These are phyloP conservation scores for Cupressus sempervirens DNA, from an alignment of 75 land plant species.

Conservation along the genomic window DNA sequence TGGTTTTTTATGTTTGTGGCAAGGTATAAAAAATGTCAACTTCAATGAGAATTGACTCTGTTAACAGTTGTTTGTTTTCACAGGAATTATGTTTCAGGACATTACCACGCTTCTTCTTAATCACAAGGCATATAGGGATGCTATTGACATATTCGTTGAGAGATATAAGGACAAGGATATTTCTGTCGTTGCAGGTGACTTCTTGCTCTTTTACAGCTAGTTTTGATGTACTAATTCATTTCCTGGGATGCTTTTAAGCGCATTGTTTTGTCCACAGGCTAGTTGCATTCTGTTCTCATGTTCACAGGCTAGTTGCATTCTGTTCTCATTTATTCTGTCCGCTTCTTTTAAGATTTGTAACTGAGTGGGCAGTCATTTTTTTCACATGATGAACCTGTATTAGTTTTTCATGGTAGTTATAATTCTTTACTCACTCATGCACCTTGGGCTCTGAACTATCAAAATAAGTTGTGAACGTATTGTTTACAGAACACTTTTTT, in stretches of 20 bases:
- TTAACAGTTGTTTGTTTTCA: background rate
- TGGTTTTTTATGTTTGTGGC: too few relatives aligned
- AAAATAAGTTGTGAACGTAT: background rate
- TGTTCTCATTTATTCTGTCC: background rate
- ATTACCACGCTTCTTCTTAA: constrained; percentile 73
- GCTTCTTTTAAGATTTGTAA: background rate
- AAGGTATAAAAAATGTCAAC: too few relatives aligned
- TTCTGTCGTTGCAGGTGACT: constrained; percentile 71
- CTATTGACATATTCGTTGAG: constrained; percentile 77
- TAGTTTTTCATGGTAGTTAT: background rate
- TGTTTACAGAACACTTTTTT: background rate
- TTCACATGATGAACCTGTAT: background rate
- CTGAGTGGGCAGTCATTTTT: background rate
- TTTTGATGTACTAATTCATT: background rate
- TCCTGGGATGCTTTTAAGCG: background rate
- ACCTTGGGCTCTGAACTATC: background rate
- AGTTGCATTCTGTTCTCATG: background rate
- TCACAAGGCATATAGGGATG: constrained; percentile 68
- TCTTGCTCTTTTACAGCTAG: background rate
- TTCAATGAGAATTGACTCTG: too few relatives aligned
- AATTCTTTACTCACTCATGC: background rate
- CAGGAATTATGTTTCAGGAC: constrained; percentile 85
- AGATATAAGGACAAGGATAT: constrained; percentile 64
- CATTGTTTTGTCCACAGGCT: background rate
- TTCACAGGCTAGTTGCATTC: background rate